Percentiles rank a stretch among this genome's conserved stretches.
Evolutionary conservation across 441 rosid genomes (phyloP).

Genomic region (Arabidopsis hybrid): DNA sequence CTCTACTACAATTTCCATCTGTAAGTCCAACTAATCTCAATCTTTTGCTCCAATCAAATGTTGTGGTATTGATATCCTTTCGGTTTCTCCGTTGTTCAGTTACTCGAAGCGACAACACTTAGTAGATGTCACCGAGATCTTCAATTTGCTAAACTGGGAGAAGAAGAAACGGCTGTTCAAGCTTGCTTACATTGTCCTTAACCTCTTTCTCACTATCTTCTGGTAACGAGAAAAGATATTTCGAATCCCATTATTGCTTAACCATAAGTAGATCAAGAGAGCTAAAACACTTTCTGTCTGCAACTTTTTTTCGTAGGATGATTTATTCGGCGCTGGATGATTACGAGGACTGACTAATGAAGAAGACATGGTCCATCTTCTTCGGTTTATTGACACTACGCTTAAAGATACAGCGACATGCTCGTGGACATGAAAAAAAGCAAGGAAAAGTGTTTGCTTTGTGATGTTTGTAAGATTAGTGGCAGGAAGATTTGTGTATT

Average conservation of each 20-base stretch:
- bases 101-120: slow-evolving; percentile 51
- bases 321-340: slow-evolving; percentile 80
- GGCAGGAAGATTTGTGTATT: slow-evolving; percentile 31
- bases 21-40: slow-evolving; percentile 55
- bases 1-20: slow-evolving; percentile 84
- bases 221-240: slow-evolving; percentile 46
- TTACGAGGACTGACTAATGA: slow-evolving; percentile 46
- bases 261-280: slow-evolving; percentile 4
- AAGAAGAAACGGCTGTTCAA: slow-evolving; percentile 61
- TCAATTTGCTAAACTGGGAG: slow-evolving; percentile 57
- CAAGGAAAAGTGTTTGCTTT: neutral
- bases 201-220: slow-evolving; percentile 51
- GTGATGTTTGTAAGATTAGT: slow-evolving; percentile 35
- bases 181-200: slow-evolving; percentile 54
- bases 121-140: slow-evolving; percentile 67
- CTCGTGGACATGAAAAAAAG: slow-evolving; percentile 11
- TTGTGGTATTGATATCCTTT: neutral
- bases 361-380: neutral
- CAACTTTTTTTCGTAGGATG: slow-evolving; percentile 61
- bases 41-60: neutral
- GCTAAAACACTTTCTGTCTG: slow-evolving; percentile 26
- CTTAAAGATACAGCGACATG: slow-evolving; percentile 23
- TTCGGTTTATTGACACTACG: slow-evolving; percentile 10
- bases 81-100: slow-evolving; percentile 43
- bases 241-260: slow-evolving; percentile 8